These are phyloP conservation scores for Colletotrichum sp. DNA, from an alignment of 2,329 filamentous ascomycete species.

Conservation along the genomic window DNA sequence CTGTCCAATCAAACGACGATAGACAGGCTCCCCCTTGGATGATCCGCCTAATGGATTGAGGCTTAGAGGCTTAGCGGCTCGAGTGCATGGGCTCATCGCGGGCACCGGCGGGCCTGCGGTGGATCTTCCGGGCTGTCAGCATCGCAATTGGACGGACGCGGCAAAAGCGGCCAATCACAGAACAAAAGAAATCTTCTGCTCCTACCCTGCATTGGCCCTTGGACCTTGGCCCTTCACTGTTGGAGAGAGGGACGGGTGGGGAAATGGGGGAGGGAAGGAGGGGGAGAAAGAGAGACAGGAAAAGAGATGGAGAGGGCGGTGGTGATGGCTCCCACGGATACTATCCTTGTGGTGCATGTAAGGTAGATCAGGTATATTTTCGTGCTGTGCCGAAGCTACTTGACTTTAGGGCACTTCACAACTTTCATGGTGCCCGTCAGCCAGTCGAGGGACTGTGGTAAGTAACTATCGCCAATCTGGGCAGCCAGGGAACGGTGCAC, in stretches of 20 bases:
- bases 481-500: neutral
- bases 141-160: neutral
- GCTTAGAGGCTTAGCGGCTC: conserved; percentile 20
- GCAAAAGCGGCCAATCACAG: neutral
- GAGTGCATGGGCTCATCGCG: conserved; percentile 4
- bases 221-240: neutral
- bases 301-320: neutral
- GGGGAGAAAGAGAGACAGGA: neutral
- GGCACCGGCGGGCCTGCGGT: neutral
- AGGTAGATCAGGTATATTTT: neutral
- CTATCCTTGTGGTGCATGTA: neutral
- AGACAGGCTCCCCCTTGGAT: neutral
- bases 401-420: neutral
- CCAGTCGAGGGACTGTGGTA: neutral
- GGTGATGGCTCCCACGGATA: neutral
- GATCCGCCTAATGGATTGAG: conserved; percentile 15
- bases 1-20: neutral
- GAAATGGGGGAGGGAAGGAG: neutral
- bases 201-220: neutral
- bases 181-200: neutral
- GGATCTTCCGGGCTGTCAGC: neutral
- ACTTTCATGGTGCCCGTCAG: neutral
- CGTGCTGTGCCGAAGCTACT: neutral
- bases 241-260: neutral
- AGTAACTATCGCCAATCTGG: neutral